Percentiles rank a stretch among this genome's conserved stretches.
These are phyloP conservation scores for Pseudocercospora crystallina DNA, from an alignment of 2,329 filamentous ascomycete species.

Conservation along the genomic window DNA sequence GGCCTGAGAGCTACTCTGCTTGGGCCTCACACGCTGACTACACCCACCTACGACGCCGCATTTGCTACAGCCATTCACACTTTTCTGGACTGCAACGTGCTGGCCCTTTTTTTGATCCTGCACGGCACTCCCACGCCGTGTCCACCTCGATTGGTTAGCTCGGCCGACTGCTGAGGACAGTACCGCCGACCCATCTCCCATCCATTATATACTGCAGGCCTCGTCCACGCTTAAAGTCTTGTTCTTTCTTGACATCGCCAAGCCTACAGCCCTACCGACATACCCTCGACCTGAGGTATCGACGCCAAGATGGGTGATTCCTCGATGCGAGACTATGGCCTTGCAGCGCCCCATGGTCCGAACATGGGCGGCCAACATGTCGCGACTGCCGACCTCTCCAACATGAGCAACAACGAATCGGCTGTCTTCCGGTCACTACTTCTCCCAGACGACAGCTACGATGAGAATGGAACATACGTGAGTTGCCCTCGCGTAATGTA, in stretches of 20 bases:
- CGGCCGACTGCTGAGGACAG: background rate
- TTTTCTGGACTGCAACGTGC: constrained; percentile 5
- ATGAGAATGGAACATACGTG: constrained; percentile 71
- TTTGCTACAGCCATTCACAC: constrained; percentile 7
- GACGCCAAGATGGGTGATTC: constrained; percentile 27
- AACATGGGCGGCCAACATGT: constrained; percentile 46
- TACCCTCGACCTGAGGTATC: background rate
- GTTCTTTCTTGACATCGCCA: constrained; percentile 1
- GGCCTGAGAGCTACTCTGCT: background rate
- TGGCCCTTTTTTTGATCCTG: background rate
- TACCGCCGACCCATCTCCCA: background rate
- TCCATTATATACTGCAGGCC: background rate
- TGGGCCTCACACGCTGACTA: background rate
- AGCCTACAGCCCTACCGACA: background rate
- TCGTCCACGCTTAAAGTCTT: constrained; percentile 7
- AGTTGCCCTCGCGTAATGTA: too few relatives aligned
- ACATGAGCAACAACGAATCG: constrained; percentile 59
- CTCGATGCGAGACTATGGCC: constrained; percentile 49
- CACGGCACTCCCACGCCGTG: background rate
- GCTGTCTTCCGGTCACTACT: constrained; percentile 75
- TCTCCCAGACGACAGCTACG: constrained; percentile 85
- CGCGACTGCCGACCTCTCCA: constrained; percentile 42
- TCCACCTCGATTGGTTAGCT: background rate
- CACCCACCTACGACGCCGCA: background rate
- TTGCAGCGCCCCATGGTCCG: constrained; percentile 50